These are phyloP conservation scores for Diaporthe sp. DNA, from an alignment of 2,329 filamentous ascomycete genomes.

Conservation along the genomic window DNA sequence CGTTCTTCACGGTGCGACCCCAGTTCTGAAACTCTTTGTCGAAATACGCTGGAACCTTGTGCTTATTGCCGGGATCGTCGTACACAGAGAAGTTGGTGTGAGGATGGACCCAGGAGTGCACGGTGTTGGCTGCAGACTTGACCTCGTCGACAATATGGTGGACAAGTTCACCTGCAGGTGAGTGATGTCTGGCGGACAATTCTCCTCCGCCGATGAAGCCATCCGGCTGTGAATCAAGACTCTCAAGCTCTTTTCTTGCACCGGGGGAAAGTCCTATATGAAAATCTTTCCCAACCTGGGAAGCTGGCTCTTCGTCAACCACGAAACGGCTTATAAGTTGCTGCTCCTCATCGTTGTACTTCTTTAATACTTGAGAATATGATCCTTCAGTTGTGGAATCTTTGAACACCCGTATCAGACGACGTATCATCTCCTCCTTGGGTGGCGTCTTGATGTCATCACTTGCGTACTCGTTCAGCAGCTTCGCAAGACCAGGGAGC, in stretches of 20 bases:
- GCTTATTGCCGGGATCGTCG: background rate
- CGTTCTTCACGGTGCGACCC: slow-evolving; percentile 56
- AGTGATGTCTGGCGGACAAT: background rate
- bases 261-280: background rate
- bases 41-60: background rate
- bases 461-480: slow-evolving; percentile 6
- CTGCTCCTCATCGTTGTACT: background rate
- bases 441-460: background rate
- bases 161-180: background rate
- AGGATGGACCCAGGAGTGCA: background rate
- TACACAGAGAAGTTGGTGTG: background rate
- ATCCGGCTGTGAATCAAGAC: background rate
- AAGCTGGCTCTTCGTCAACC: background rate
- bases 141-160: background rate
- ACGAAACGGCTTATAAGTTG: background rate
- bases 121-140: background rate
- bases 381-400: background rate
- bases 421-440: background rate
- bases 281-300: background rate
- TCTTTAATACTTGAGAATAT: background rate
- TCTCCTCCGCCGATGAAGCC: background rate
- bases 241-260: background rate
- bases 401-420: slow-evolving; percentile 1
- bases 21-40: slow-evolving; percentile 56
- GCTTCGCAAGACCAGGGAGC: background rate